Conservation (phyloP, 805 yeast genomes). For the Monosporozyma aerobia region DNA sequence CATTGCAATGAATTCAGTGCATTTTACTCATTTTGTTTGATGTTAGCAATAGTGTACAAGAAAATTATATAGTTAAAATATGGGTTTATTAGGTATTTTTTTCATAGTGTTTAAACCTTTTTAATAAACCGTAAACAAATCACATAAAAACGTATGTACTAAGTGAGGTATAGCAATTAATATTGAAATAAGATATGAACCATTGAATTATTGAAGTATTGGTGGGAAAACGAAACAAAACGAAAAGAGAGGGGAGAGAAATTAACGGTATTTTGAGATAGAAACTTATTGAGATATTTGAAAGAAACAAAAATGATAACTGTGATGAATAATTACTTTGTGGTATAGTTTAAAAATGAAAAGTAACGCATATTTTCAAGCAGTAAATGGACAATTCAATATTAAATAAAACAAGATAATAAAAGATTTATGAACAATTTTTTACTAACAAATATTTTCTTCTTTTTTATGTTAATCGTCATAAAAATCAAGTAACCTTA, state of each 20-base stretch:
- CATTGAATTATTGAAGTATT: not conserved
- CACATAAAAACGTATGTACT: constrained; percentile 27
- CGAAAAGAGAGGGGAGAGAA: no score
- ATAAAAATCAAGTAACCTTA: not conserved
- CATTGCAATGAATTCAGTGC: not conserved
- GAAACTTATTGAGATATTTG: no score
- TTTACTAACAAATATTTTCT: not conserved
- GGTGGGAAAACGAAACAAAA: not conserved
- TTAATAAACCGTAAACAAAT: constrained; percentile 11
- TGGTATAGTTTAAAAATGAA: no score
- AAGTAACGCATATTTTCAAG: no score
- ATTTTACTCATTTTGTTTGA: not conserved
- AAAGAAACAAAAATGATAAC: no score
- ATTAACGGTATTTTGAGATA: no score
- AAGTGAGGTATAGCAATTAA: not conserved
- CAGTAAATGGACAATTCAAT: not conserved
- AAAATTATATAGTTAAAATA: not conserved
- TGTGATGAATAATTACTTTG: no score
- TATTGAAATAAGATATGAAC: not conserved
- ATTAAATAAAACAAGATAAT: not conserved
- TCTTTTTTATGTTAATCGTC: not conserved
- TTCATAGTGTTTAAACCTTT: not conserved
- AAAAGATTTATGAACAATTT: not conserved
- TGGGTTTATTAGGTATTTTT: not conserved
- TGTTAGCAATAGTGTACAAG: not conserved